Percentiles rank a stretch among this genome's conserved stretches.
These are phyloP conservation scores for Trichoderma koningiopsis DNA, from an alignment of 2,329 filamentous ascomycete genomes.

Conservation along the genomic window DNA sequence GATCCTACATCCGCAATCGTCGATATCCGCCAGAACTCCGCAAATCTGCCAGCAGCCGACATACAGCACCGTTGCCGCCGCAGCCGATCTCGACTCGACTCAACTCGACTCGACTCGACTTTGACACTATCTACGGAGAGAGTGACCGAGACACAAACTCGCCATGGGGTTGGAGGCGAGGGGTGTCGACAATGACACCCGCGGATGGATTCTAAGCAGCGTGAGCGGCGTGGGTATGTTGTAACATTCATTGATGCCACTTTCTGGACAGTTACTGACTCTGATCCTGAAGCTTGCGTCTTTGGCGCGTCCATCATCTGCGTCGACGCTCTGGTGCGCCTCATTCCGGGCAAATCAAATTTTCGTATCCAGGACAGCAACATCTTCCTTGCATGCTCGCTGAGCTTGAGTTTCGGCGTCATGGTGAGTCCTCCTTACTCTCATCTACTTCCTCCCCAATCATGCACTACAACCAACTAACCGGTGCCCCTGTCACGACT, in stretches of 20 bases:
- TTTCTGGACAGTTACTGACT: neutral
- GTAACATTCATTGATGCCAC: slow-evolving; percentile 34
- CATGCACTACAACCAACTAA: neutral
- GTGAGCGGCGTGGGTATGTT: slow-evolving; percentile 72
- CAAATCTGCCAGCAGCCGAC: neutral
- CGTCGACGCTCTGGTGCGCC: slow-evolving; percentile 74
- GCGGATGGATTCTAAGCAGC: slow-evolving; percentile 90
- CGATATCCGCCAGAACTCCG: neutral
- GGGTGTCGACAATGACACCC: slow-evolving; percentile 73
- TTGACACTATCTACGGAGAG: slow-evolving; percentile 11
- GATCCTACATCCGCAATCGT: neutral
- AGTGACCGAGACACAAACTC: slow-evolving; percentile 40
- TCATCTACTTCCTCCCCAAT: neutral
- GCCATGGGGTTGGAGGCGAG: slow-evolving; percentile 44
- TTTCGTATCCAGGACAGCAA: slow-evolving; percentile 92
- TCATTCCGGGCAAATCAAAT: slow-evolving; percentile 70
- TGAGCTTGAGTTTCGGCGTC: slow-evolving; percentile 92
- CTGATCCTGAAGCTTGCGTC: slow-evolving; percentile 57
- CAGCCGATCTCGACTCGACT: neutral
- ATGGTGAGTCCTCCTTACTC: slow-evolving; percentile 65
- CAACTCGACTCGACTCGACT: neutral
- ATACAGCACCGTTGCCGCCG: slow-evolving; percentile 1
- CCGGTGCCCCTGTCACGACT: neutral
- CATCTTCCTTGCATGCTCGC: slow-evolving; percentile 79
- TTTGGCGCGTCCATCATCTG: slow-evolving; percentile 83